Base-by-base conservation (phyloP, 202 grass and related monocot genomes). In the Schoenoplectus triqueter region DNA sequence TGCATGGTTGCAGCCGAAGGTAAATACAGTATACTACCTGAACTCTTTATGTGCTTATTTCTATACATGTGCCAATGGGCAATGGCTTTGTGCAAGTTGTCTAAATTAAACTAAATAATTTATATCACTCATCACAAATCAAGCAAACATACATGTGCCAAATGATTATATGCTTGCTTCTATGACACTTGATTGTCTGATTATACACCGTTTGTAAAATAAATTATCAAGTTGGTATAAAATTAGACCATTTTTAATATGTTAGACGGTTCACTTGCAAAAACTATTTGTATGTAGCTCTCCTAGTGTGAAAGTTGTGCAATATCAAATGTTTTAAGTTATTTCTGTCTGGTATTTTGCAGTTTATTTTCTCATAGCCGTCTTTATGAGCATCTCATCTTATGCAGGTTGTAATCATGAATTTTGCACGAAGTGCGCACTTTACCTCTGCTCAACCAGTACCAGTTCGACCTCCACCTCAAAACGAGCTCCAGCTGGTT, bases 391-490 rank as follows among this genome's bases (percentile, higher is more conserved):
- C 31, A 44, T 60, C 15, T 54, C 6, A 57, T 15, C 9, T 40
- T 5, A 20, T 21, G 84, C 87, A 99, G 96, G 93, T 82, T 99
- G 96, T 86, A 82, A 89, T 84, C 96, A 99, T 52, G 96, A 95
- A 89, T 95, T 95, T 71, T 99, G 96, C 91, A 96, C 93, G 82
- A 91, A 88, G 87, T 99, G 96, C 66, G 93, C 96, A 62, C 91
- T 99, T 56, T 92, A 95, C 88, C 80, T 99, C 82, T 99, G 93
- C 63, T 94, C 96, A 73, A 98, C 92, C 68, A 83, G 81, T 41
- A 91, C 87, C 70, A 94, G 87, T 45, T 42, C 7, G 2, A 59
- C 65, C 65, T 92, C 96, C 20, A 91, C 84, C 6, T 89, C 81
- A 6, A 68, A 45, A 51, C 80, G 74, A 0, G 73, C 86, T 0